phyloP scores from a whole-genome alignment of 2,329 filamentous ascomycete species.

The Neofusicoccum parvum region DNA sequence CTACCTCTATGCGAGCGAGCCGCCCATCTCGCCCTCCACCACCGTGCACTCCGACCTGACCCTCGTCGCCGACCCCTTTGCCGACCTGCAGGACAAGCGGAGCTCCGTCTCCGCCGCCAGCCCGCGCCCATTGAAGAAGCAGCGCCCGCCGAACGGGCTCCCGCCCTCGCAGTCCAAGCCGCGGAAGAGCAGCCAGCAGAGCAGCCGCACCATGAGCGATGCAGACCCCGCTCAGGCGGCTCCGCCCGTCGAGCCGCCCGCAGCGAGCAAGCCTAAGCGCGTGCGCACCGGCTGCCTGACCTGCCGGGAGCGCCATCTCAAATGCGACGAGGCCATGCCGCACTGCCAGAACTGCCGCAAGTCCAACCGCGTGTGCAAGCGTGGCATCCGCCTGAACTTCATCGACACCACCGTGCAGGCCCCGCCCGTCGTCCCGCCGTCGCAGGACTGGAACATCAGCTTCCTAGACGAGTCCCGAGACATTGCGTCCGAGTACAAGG shows the following conservation, averaged over 20 bases:
- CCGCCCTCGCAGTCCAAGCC: not conserved
- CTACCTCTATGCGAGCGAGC: constrained; percentile 26
- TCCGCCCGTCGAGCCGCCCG: constrained; percentile 25
- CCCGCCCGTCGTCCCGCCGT: constrained; percentile 64
- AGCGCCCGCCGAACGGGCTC: not conserved
- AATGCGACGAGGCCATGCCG: constrained; percentile 78
- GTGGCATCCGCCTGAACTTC: constrained; percentile 86
- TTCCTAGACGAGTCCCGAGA: constrained; percentile 88
- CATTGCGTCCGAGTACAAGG: constrained; percentile 87
- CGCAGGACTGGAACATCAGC: constrained; percentile 69
- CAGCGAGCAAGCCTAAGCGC: constrained; percentile 69
- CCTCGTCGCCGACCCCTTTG: constrained; percentile 23
- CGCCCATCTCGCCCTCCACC: constrained; percentile 22
- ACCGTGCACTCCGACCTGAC: constrained; percentile 25
- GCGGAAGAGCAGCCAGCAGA: constrained; percentile 10
- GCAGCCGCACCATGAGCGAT: constrained; percentile 24
- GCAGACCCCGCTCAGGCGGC: constrained; percentile 23
- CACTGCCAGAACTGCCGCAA: constrained; percentile 81
- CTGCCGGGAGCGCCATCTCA: constrained; percentile 84
- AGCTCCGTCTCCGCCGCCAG: constrained; percentile 26
- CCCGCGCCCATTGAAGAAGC: constrained; percentile 23
- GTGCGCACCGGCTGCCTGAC: constrained; percentile 90
- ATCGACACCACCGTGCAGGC: constrained; percentile 77
- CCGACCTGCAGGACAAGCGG: constrained; percentile 13
- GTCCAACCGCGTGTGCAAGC: constrained; percentile 81